phyloP scores from a whole-genome alignment of 306 rosid genomes.

The Fragaria ananassa region DNA sequence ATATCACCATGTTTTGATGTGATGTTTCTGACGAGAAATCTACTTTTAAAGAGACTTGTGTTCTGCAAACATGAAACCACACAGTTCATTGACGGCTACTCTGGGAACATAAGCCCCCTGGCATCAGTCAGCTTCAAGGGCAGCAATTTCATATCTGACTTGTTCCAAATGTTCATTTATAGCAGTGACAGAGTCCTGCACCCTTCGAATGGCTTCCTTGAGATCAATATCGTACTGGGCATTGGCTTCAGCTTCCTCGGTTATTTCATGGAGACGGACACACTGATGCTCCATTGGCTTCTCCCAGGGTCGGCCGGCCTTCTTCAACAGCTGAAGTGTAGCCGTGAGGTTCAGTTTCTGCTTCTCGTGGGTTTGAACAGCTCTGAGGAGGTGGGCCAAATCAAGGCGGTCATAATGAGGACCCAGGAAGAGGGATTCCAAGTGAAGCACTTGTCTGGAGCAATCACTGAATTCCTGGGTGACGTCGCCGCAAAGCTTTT shows the following conservation, averaged over 20 bases:
- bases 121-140: constrained; percentile 66
- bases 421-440: constrained; percentile 57
- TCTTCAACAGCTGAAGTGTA: constrained; percentile 76
- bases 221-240: constrained; percentile 84
- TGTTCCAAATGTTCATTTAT: constrained; percentile 87
- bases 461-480: constrained; percentile 78
- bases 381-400: constrained; percentile 78
- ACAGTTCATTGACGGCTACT: neutral
- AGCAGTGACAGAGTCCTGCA: constrained; percentile 76
- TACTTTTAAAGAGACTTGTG: neutral
- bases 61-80: neutral
- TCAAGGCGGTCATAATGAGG: constrained; percentile 57
- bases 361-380: constrained; percentile 83
- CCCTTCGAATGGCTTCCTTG: constrained; percentile 84
- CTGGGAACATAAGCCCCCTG: neutral
- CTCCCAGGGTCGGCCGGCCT: constrained; percentile 80
- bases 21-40: neutral
- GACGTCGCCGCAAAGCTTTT: constrained; percentile 74
- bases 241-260: constrained; percentile 91
- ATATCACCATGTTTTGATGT: neutral
- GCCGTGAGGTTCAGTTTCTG: constrained; percentile 78
- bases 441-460: constrained; percentile 68
- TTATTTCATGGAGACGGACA: constrained; percentile 70
- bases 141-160: constrained; percentile 91
- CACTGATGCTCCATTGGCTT: constrained; percentile 71